These are phyloP conservation scores for Lepiota venenata DNA, from an alignment of 768 basidiomycete species.

Conservation along the genomic window DNA sequence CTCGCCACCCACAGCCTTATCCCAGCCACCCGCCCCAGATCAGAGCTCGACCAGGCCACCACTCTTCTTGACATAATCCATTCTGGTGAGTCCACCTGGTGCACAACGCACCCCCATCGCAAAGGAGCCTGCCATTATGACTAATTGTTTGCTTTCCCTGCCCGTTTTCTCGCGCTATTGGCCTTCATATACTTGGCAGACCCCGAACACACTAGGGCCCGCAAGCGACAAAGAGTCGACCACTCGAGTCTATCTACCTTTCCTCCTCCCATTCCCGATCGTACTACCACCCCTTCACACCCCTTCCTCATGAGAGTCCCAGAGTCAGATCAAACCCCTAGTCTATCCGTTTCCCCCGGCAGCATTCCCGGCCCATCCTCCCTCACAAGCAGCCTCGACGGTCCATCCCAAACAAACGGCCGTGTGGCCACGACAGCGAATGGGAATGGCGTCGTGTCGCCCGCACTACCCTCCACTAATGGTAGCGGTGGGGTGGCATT, in stretches of 20 bases:
- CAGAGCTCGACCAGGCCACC: constrained; percentile 55
- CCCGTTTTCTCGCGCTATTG: background rate
- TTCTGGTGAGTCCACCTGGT: background rate
- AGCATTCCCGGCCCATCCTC: constrained; percentile 49
- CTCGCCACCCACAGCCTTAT: constrained; percentile 41
- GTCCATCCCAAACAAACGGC: constrained; percentile 30
- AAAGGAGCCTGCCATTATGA: background rate
- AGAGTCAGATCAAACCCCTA: constrained; percentile 46
- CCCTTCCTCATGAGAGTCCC: constrained; percentile 43
- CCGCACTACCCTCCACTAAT: constrained; percentile 27
- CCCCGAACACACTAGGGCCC: constrained; percentile 52
- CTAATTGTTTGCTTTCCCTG: background rate
- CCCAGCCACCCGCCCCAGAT: constrained; percentile 61
- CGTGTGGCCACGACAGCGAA: constrained; percentile 19
- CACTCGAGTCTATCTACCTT: constrained; percentile 27
- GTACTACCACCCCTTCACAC: constrained; percentile 26
- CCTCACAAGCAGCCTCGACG: constrained; percentile 19
- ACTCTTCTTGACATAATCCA: background rate
- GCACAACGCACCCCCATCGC: background rate
- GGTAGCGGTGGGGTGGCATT: constrained; percentile 17
- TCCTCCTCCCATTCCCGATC: constrained; percentile 26
- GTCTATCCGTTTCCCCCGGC: constrained; percentile 42
- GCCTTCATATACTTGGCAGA: constrained; percentile 32
- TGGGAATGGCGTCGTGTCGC: constrained; percentile 33
- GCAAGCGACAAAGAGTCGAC: constrained; percentile 69